Conservation (phyloP, 2,329 filamentous ascomycete species). For the Periconia digitata region DNA sequence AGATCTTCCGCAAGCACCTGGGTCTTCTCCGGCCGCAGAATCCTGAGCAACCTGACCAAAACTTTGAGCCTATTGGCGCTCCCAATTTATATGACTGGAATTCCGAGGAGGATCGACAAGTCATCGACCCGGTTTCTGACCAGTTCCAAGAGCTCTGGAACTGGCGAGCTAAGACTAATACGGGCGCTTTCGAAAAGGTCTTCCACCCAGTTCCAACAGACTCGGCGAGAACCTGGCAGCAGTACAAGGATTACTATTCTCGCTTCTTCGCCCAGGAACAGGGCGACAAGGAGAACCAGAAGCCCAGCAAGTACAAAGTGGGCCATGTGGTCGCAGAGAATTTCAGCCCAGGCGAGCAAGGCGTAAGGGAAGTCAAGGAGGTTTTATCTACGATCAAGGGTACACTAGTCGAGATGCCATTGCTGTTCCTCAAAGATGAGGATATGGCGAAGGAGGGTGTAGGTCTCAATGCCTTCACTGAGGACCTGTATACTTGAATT, state of each 20-base stretch:
- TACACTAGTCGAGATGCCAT: constrained; percentile 78
- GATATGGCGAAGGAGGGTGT: constrained; percentile 85
- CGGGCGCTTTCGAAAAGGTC: constrained; percentile 74
- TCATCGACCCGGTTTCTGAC: constrained; percentile 71
- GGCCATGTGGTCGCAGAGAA: constrained; percentile 75
- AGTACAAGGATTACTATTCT: constrained; percentile 73
- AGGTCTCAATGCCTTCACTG: constrained; percentile 53
- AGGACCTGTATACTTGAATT: constrained; percentile 50
- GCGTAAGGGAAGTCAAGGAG: constrained; percentile 57
- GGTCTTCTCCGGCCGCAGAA: constrained; percentile 77
- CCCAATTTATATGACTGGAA: constrained; percentile 57
- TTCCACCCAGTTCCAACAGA: constrained; percentile 81
- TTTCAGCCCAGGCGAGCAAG: constrained; percentile 47
- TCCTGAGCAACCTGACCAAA: constrained; percentile 60
- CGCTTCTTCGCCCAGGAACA: constrained; percentile 60
- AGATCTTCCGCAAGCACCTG: constrained; percentile 89
- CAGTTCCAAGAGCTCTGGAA: constrained; percentile 74
- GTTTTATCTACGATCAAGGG: constrained; percentile 71
- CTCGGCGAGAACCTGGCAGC: constrained; percentile 67
- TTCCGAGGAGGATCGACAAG: constrained; percentile 54
- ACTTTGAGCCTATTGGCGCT: constrained; percentile 60
- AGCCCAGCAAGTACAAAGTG: constrained; percentile 69
- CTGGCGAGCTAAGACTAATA: constrained; percentile 72
- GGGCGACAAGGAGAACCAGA: constrained; percentile 43
- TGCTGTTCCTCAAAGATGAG: constrained; percentile 80